phyloP scores from a whole-genome alignment of 345 rosid species.

The Pistacia integerrima region DNA sequence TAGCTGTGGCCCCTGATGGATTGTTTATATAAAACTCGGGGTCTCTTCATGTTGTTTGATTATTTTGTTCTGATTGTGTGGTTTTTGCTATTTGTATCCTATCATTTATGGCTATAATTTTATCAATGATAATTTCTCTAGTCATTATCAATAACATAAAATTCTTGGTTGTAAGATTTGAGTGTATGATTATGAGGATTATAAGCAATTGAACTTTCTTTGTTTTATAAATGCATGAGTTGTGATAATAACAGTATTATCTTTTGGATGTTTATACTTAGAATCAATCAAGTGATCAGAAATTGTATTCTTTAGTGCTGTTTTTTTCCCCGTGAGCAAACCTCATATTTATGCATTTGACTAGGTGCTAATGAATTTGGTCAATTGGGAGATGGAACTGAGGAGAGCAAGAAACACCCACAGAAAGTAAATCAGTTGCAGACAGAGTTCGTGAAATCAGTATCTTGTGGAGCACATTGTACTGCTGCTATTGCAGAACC shows the following conservation, averaged over 20 bases:
- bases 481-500: slow-evolving; percentile 88
- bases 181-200: background rate
- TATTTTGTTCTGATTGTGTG: background rate
- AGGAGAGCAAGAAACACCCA: slow-evolving; percentile 78
- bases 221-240: background rate
- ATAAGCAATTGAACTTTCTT: background rate
- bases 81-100: background rate
- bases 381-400: slow-evolving; percentile 98
- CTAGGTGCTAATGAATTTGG: slow-evolving; percentile 92
- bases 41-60: slow-evolving; percentile 1
- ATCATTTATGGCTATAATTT: background rate
- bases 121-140: slow-evolving; percentile 5
- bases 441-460: slow-evolving; percentile 83
- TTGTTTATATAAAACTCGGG: background rate
- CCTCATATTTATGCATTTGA: slow-evolving; percentile 9
- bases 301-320: background rate
- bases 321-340: background rate
- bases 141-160: background rate
- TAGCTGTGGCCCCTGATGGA: background rate
- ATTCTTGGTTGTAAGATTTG: background rate
- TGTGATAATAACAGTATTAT: background rate
- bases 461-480: slow-evolving; percentile 94
- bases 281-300: background rate
- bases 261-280: background rate
- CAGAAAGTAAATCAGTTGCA: slow-evolving; percentile 76